These are phyloP conservation scores for Theileria equi DNA, from an alignment of 169 alveolate genomes.

Conservation along the genomic window DNA sequence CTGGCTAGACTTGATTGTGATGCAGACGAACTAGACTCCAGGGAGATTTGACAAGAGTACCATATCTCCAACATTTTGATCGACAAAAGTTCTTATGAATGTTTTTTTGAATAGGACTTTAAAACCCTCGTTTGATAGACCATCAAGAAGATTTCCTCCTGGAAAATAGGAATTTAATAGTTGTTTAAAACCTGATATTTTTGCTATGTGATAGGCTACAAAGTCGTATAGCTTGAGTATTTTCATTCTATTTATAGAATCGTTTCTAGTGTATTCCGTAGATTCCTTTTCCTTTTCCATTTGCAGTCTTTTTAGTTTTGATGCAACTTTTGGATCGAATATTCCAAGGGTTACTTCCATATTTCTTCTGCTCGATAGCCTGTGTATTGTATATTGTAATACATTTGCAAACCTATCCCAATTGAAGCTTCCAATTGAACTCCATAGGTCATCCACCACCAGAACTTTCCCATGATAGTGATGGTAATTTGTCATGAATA, in stretches of 20 bases:
- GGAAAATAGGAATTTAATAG: background rate
- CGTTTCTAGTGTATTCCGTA: slow-evolving; percentile 38
- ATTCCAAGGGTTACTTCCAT: slow-evolving; percentile 69
- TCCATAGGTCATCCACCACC: slow-evolving; percentile 72
- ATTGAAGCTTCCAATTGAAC: slow-evolving; percentile 70
- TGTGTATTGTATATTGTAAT: background rate
- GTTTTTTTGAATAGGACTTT: slow-evolving; percentile 51
- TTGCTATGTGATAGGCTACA: slow-evolving; percentile 23
- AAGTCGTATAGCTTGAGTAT: slow-evolving; percentile 44
- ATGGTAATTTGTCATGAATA: slow-evolving; percentile 65
- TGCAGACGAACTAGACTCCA: slow-evolving; percentile 5
- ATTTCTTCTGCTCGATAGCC: slow-evolving; percentile 69
- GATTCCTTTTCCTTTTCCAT: slow-evolving; percentile 30
- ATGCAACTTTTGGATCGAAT: slow-evolving; percentile 55
- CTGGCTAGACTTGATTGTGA: background rate
- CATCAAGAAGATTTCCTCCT: slow-evolving; percentile 55
- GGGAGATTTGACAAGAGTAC: slow-evolving; percentile 45
- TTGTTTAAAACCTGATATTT: slow-evolving; percentile 25
- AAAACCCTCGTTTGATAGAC: slow-evolving; percentile 52
- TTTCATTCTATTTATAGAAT: slow-evolving; percentile 23
- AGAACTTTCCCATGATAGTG: slow-evolving; percentile 74
- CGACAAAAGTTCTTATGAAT: slow-evolving; percentile 57
- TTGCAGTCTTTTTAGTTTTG: slow-evolving; percentile 39
- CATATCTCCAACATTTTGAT: slow-evolving; percentile 51
- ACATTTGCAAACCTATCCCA: slow-evolving; percentile 66